Percentiles rank a stretch among this genome's conserved stretches.
Conservation (phyloP, 2,329 filamentous ascomycete genomes). For the Colletotrichum caudatum region DNA sequence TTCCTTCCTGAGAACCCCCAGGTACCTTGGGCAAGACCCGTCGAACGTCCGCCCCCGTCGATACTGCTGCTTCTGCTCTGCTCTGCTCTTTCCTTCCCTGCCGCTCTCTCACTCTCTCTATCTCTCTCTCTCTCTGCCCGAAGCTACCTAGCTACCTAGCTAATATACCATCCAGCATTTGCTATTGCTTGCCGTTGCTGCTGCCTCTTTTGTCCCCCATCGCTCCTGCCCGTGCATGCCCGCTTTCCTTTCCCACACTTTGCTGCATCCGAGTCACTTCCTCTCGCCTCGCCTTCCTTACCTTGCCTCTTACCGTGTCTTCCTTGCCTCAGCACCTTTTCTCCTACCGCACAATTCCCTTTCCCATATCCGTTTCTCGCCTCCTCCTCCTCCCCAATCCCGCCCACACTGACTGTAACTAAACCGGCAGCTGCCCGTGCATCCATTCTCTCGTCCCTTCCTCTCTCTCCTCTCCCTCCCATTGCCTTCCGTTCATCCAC, state of each 20-base stretch:
- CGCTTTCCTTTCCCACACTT: not conserved
- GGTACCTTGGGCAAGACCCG: constrained; percentile 31
- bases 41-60: constrained; percentile 25
- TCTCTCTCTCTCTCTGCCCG: too few relatives aligned
- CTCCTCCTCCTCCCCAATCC: not conserved
- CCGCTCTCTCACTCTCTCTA: too few relatives aligned
- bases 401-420: constrained; percentile 13
- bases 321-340: not conserved
- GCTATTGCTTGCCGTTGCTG: not conserved
- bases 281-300: not conserved
- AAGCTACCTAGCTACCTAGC: too few relatives aligned
- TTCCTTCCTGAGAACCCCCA: not conserved
- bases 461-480: constrained; percentile 9
- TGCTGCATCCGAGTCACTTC: not conserved
- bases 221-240: constrained; percentile 17
- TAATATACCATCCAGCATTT: not conserved
- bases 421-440: constrained; percentile 14
- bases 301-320: constrained; percentile 1
- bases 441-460: constrained; percentile 11
- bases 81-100: not conserved
- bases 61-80: not conserved
- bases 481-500: constrained; percentile 13
- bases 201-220: not conserved
- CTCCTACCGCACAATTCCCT: constrained; percentile 5
- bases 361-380: not conserved